Evolutionary conservation across 2,329 filamentous ascomycete genomes (phyloP).

Genomic region (Macrophomina phaseolina): DNA sequence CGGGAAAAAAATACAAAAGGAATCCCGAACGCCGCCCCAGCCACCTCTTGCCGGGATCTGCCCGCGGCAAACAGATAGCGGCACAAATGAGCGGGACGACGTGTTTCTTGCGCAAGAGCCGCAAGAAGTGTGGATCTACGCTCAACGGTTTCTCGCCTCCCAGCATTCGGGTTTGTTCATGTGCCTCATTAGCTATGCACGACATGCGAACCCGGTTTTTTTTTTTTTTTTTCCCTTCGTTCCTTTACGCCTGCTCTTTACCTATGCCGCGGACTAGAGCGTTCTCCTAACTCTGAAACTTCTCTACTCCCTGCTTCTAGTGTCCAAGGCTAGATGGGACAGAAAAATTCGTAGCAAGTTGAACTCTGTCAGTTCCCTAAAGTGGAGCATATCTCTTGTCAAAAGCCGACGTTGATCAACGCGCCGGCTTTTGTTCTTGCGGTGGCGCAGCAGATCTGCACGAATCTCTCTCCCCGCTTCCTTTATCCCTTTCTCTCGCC

Average conservation of each 20-base stretch:
- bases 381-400: background rate
- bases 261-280: constrained; percentile 4
- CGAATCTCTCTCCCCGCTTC: no score
- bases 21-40: background rate
- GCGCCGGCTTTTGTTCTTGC: background rate
- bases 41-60: background rate
- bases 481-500: background rate
- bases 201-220: constrained; percentile 1
- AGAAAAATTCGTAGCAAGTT: background rate
- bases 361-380: background rate
- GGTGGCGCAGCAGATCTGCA: background rate
- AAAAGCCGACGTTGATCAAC: background rate
- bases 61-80: background rate
- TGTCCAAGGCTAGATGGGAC: background rate
- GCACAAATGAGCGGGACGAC: background rate
- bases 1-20: background rate
- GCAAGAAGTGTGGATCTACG: constrained; percentile 15
- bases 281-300: background rate
- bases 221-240: background rate
- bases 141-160: constrained; percentile 20
- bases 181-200: constrained; percentile 18
- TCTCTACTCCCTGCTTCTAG: background rate
- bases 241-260: background rate
- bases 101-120: constrained; percentile 21
- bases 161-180: constrained; percentile 18